Evolutionary conservation across 805 yeast genomes (phyloP).

Genomic region (Metschnikowia kunwiensis): DNA sequence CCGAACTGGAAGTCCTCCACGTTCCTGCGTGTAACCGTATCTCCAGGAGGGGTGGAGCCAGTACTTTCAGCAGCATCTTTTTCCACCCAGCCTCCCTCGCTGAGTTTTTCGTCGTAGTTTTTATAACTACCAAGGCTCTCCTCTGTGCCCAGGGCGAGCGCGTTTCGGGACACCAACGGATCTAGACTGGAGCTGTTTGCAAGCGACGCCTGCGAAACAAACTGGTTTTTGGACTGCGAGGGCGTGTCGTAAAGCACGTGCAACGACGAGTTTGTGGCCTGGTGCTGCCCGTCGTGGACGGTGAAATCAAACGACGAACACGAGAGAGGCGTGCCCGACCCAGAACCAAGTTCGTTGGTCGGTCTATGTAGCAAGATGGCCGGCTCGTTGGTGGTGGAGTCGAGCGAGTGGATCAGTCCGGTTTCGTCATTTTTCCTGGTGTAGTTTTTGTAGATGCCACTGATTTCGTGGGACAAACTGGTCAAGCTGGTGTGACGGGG

Average conservation of each 20-base stretch:
- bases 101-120: conserved; percentile 13
- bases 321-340: conserved; percentile 32
- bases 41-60: conserved; percentile 14
- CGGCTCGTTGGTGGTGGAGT: conserved; percentile 10
- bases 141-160: conserved; percentile 7
- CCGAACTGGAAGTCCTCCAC: conserved; percentile 44
- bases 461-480: conserved; percentile 16
- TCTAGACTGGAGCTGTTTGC: conserved; percentile 3
- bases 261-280: conserved; percentile 32
- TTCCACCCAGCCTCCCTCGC: conserved; percentile 30
- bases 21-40: conserved; percentile 31
- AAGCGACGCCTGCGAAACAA: conserved; percentile 8
- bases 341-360: conserved; percentile 9
- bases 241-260: conserved; percentile 35
- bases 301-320: conserved; percentile 32
- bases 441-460: conserved; percentile 15
- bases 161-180: conserved; percentile 3
- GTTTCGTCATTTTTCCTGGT: conserved; percentile 2
- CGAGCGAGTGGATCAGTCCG: conserved; percentile 8
- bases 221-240: conserved; percentile 20
- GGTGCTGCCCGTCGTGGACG: conserved; percentile 13
- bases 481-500: conserved; percentile 14
- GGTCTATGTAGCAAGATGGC: conserved; percentile 9
- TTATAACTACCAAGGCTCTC: conserved; percentile 17
- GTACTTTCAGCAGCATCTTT: conserved; percentile 32